Conservation (phyloP, 192 early-diverging fungal genomes). For the Oehlia diaphana region DNA sequence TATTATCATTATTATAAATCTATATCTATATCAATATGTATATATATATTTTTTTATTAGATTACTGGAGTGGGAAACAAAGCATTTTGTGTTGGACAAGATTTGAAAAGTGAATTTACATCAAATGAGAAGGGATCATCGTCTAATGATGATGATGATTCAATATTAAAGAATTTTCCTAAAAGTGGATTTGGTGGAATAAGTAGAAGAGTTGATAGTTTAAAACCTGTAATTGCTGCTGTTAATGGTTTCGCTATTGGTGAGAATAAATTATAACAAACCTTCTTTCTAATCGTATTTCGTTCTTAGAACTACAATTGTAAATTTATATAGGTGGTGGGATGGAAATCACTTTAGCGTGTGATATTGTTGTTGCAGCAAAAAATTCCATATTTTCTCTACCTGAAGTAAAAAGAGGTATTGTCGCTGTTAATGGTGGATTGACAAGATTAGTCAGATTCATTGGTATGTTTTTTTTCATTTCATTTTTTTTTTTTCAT, state of each 20-base stretch:
- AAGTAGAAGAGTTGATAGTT: conserved; percentile 33
- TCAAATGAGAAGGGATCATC: neutral
- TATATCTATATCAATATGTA: no score
- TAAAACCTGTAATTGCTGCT: conserved; percentile 48
- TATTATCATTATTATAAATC: no score
- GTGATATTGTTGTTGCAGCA: conserved; percentile 44
- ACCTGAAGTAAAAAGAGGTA: conserved; percentile 45
- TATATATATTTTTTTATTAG: neutral
- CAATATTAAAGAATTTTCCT: neutral
- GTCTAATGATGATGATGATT: neutral
- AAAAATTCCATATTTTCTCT: conserved; percentile 41
- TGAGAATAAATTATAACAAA: neutral
- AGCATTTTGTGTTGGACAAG: conserved; percentile 42
- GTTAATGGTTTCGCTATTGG: conserved; percentile 47
- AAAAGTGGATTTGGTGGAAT: conserved; percentile 40
- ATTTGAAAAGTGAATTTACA: conserved; percentile 33
- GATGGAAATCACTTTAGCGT: conserved; percentile 40
- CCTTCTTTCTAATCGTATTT: neutral
- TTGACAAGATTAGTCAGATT: conserved; percentile 35
- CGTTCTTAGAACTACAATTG: no score
- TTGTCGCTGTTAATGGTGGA: conserved; percentile 38
- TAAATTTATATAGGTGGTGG: conserved; percentile 32
- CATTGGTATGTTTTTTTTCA: conserved; percentile 18
- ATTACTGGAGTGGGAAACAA: conserved; percentile 38
- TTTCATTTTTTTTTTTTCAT: no score